Base-by-base conservation (phyloP, 306 rosid genomes). In the Delonix regia region DNA sequence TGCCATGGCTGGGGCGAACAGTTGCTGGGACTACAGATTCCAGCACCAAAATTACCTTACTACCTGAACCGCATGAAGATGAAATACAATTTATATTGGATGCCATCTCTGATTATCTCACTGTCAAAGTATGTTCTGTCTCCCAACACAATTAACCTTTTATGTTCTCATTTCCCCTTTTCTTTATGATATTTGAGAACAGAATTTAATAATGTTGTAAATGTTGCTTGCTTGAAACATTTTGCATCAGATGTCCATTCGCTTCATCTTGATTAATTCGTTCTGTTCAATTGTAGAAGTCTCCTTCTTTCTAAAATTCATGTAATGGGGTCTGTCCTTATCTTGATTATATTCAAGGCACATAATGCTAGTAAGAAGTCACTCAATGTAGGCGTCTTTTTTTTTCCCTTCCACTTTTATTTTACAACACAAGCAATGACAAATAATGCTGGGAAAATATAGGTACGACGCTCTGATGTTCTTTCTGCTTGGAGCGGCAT, bases 401-500 rank as follows among this genome's bases (percentile, higher is more conserved):
- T 65, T 42, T 21, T 51, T 49, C 12, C 49, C 49, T 38, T 78
- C 41, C 9, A 42, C 47, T 1, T 42, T 68, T 38, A 52, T 57
- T 5, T 49, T 18, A 9, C 34, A 13, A 44, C 57, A 33, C 81
- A 44, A 51, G 52, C 70, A 19, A 56, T 65, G 72, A 74, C 83
- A 84, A 77, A 61, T 82, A 60, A 75, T 81, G 45, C 55, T 51
- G 14, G 6, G 25, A 69, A 78, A 83, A 62, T 84, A 47, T 81
- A 92, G 97, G 97, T 92, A 76, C 87, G 97, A 34, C 95, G 97
- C 22, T 79, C 87, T 41, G 97, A 92, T 42, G 97, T 92, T 78
- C 97, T 92, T 75, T 92, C 97, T 25, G 97, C 97, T 18, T 92
- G 97, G 97, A 92, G 95, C 81, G 97, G 97, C 84, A 92, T 92